Conservation (phyloP, 768 basidiomycete genomes). For the Boletellus emodensis region DNA sequence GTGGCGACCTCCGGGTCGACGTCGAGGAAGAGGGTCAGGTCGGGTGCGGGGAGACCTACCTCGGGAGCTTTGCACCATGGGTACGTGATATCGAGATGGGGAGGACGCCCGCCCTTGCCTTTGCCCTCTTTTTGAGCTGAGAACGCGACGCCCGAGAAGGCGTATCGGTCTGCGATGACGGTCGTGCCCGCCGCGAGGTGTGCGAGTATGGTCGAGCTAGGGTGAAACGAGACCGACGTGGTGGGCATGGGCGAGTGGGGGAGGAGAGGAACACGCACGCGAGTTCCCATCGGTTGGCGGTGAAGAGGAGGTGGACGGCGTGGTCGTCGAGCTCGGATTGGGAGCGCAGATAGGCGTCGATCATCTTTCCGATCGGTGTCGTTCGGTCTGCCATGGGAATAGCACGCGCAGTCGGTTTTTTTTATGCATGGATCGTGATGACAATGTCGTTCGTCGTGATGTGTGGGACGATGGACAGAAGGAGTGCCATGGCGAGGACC, state of each 20-base stretch:
- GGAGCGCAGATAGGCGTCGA: slow-evolving; percentile 85
- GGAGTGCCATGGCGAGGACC: no score
- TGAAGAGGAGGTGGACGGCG: slow-evolving; percentile 90
- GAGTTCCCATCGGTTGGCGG: slow-evolving; percentile 96
- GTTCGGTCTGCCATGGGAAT: slow-evolving; percentile 63
- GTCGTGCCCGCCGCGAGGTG: slow-evolving; percentile 61
- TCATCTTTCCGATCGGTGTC: slow-evolving; percentile 87
- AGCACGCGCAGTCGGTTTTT: not conserved
- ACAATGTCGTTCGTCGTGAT: no score
- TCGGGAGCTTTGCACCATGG: slow-evolving; percentile 88
- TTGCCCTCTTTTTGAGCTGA: slow-evolving; percentile 49
- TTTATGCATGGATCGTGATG: not conserved
- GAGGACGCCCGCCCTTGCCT: no score
- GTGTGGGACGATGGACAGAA: no score
- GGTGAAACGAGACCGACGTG: not conserved
- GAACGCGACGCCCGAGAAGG: slow-evolving; percentile 95
- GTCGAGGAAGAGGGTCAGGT: slow-evolving; percentile 84
- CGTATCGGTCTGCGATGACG: slow-evolving; percentile 89
- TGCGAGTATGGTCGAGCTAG: slow-evolving; percentile 57
- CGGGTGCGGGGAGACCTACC: slow-evolving; percentile 82
- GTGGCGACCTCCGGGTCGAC: slow-evolving; percentile 67
- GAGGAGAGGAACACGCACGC: slow-evolving; percentile 49
- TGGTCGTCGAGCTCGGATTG: slow-evolving; percentile 86
- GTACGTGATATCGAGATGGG: slow-evolving; percentile 49
- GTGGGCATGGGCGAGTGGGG: no score